Percentiles rank a stretch among this genome's conserved stretches.
Evolutionary conservation across 2,329 filamentous ascomycete species (phyloP).

Genomic region (Blastomyces silverae): DNA sequence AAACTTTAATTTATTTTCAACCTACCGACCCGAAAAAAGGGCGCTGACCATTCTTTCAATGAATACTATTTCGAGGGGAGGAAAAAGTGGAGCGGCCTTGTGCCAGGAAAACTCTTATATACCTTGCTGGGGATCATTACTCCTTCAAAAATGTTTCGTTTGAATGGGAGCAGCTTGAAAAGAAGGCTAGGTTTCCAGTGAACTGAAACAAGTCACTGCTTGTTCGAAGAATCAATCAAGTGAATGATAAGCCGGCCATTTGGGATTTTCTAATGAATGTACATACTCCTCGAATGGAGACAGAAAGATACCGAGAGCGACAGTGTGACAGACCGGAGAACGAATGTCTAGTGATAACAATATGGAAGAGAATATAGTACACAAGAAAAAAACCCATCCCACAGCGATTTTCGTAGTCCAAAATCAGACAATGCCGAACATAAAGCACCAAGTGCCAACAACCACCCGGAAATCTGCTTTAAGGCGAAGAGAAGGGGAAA

Average conservation of each 20-base stretch:
- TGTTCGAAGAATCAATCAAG: neutral
- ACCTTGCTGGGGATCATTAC: neutral
- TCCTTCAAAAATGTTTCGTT: neutral
- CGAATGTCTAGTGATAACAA: constrained; percentile 2
- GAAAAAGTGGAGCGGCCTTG: neutral
- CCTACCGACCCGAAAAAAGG: neutral
- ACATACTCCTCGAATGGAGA: neutral
- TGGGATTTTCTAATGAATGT: neutral
- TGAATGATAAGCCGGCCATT: neutral
- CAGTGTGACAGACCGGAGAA: neutral
- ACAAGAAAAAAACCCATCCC: neutral
- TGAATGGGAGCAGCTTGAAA: neutral
- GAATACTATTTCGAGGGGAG: neutral
- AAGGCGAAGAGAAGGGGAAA: neutral
- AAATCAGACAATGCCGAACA: neutral
- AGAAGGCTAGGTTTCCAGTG: neutral
- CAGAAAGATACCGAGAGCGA: neutral
- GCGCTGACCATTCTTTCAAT: neutral
- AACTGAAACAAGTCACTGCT: neutral
- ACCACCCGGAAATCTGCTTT: neutral
- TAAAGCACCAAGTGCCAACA: neutral
- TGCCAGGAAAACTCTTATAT: neutral
- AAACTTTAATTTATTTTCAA: neutral
- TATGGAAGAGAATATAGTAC: neutral
- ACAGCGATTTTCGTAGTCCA: neutral